Percentiles rank a stretch among this genome's conserved stretches.
Conservation (phyloP, 2,329 filamentous ascomycete genomes). For the Rhexocercosporidium sp. region DNA sequence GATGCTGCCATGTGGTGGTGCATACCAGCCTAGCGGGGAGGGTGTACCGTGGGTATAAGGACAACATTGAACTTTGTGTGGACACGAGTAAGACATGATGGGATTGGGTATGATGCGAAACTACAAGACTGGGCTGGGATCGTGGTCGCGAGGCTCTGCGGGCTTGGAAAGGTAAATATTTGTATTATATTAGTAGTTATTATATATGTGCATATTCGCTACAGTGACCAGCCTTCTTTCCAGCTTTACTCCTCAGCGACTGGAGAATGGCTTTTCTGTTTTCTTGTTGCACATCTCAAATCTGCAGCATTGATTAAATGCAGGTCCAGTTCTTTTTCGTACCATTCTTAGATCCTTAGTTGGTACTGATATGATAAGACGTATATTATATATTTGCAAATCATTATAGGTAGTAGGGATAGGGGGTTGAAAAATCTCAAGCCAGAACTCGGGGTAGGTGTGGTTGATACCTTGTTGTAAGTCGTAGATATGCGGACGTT, state of each 20-base stretch:
- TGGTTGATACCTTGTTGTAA: not conserved
- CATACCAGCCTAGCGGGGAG: not conserved
- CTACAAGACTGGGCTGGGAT: not conserved
- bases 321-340: not conserved
- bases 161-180: not conserved
- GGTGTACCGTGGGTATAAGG: too few species aligned
- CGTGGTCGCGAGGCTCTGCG: not conserved
- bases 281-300: not conserved
- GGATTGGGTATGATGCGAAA: too few species aligned
- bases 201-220: not conserved
- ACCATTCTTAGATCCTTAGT: not conserved
- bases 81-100: too few species aligned
- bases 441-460: too few species aligned
- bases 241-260: not conserved
- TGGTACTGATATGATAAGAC: not conserved
- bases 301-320: not conserved
- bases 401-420: too few species aligned
- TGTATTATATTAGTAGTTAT: not conserved
- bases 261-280: not conserved
- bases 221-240: not conserved
- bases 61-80: not conserved
- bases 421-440: too few species aligned
- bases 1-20: not conserved
- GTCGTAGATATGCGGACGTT: not conserved
- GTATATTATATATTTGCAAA: too few species aligned